Conservation (phyloP, 176 grass and related monocot species). For the Hyparrhenia diplandra region DNA sequence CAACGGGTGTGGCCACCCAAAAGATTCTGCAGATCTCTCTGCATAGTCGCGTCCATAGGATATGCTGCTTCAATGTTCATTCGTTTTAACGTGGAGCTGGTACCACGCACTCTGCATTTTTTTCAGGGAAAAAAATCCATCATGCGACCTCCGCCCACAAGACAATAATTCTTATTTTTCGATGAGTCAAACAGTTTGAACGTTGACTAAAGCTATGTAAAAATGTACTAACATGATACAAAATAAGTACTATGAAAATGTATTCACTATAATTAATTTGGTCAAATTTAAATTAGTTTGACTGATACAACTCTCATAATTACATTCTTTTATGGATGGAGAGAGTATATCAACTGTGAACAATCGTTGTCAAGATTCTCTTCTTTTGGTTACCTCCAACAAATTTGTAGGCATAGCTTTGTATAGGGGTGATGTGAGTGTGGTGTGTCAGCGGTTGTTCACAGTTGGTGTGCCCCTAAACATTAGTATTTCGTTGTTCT, state of each 20-base stretch:
- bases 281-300: too few relatives aligned
- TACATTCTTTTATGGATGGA: too few relatives aligned
- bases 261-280: too few relatives aligned
- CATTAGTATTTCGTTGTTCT: not conserved
- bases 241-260: too few relatives aligned
- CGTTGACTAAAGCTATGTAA: too few relatives aligned
- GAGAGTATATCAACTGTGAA: not conserved
- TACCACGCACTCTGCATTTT: not conserved
- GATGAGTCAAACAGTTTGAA: too few relatives aligned
- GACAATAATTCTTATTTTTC: too few relatives aligned
- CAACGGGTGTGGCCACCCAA: not conserved
- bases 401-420: not conserved
- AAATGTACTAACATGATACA: too few relatives aligned
- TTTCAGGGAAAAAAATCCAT: not conserved
- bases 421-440: not conserved
- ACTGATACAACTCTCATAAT: too few relatives aligned
- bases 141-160: not conserved
- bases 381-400: not conserved
- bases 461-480: too few relatives aligned
- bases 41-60: not conserved
- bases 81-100: not conserved
- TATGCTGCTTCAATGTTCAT: not conserved
- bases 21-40: not conserved
- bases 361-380: not conserved
- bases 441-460: too few relatives aligned